Conservation (phyloP, 2,329 filamentous ascomycete species). For the Hypoxylon sp. region DNA sequence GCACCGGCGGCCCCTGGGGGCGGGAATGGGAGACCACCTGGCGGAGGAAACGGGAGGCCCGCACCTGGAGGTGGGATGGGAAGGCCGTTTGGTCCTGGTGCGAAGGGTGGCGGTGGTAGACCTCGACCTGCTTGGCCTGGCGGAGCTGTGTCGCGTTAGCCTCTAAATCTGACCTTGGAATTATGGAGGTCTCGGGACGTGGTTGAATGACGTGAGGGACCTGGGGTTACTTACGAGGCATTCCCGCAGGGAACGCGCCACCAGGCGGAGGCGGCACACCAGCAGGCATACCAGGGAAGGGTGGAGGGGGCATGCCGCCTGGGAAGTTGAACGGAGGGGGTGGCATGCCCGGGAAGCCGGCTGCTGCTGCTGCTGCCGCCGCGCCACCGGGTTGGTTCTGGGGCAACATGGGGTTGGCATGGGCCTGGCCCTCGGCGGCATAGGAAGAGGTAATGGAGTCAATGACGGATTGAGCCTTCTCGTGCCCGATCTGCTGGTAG, state of each 20-base stretch:
- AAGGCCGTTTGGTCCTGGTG: constrained; percentile 56
- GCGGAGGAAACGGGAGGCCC: constrained; percentile 56
- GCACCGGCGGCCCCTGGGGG: constrained; percentile 56
- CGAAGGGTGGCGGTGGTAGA: constrained; percentile 62
- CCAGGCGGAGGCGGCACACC: constrained; percentile 70
- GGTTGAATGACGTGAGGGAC: not conserved
- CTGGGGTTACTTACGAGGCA: constrained; percentile 67
- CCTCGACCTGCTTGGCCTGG: constrained; percentile 61
- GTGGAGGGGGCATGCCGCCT: constrained; percentile 60
- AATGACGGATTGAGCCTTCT: constrained; percentile 98
- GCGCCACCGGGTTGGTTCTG: constrained; percentile 74
- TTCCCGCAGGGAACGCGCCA: constrained; percentile 63
- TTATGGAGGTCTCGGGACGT: not conserved
- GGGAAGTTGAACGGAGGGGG: constrained; percentile 75
- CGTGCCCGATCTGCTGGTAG: constrained; percentile 98
- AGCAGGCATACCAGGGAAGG: constrained; percentile 59
- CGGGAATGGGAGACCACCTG: constrained; percentile 54
- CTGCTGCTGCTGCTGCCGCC: constrained; percentile 43
- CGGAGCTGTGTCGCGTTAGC: constrained; percentile 60
- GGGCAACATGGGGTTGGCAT: constrained; percentile 85
- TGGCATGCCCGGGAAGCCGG: constrained; percentile 53
- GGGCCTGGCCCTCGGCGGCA: constrained; percentile 90
- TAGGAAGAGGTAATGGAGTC: constrained; percentile 98
- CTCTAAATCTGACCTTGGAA: constrained; percentile 8
- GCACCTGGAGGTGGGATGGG: constrained; percentile 65